Conservation (phyloP, 768 basidiomycete species). For the Hebeloma cylindrosporum region DNA sequence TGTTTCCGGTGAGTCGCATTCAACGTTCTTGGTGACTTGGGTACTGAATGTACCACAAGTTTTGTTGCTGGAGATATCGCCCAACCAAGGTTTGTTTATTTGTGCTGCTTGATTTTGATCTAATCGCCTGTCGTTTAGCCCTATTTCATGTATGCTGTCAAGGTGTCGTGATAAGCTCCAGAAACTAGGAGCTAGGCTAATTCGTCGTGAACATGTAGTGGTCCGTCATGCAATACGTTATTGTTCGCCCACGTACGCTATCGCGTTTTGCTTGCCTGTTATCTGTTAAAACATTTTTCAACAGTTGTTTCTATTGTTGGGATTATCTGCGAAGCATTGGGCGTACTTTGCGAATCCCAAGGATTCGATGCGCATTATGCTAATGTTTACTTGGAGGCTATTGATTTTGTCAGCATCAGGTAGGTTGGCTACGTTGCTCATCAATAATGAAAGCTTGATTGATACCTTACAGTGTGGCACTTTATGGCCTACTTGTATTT, state of each 20-base stretch:
- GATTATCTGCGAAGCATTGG: slow-evolving; percentile 70
- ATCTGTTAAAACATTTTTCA: slow-evolving; percentile 67
- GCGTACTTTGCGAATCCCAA: slow-evolving; percentile 68
- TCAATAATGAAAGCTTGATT: not conserved
- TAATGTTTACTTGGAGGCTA: slow-evolving; percentile 64
- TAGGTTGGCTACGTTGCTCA: slow-evolving; percentile 27
- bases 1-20: slow-evolving; percentile 59
- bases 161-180: slow-evolving; percentile 40
- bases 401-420: slow-evolving; percentile 86
- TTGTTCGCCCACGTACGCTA: slow-evolving; percentile 54
- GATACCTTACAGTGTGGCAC: slow-evolving; percentile 60
- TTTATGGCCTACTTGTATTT: slow-evolving; percentile 84
- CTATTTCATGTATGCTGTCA: slow-evolving; percentile 89
- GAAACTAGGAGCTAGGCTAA: not conserved
- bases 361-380: slow-evolving; percentile 63
- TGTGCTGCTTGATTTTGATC: not conserved
- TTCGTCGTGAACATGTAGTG: slow-evolving; percentile 46
- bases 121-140: slow-evolving; percentile 40
- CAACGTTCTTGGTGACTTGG: too few species aligned
- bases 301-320: slow-evolving; percentile 70
- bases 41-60: slow-evolving; percentile 47
- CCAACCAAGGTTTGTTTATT: slow-evolving; percentile 67
- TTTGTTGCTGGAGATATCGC: slow-evolving; percentile 82
- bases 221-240: slow-evolving; percentile 87
- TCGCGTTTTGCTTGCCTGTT: slow-evolving; percentile 29